Evolutionary conservation across 345 rosid genomes (phyloP).

Genomic region (Chamaenerion angustifolium): DNA sequence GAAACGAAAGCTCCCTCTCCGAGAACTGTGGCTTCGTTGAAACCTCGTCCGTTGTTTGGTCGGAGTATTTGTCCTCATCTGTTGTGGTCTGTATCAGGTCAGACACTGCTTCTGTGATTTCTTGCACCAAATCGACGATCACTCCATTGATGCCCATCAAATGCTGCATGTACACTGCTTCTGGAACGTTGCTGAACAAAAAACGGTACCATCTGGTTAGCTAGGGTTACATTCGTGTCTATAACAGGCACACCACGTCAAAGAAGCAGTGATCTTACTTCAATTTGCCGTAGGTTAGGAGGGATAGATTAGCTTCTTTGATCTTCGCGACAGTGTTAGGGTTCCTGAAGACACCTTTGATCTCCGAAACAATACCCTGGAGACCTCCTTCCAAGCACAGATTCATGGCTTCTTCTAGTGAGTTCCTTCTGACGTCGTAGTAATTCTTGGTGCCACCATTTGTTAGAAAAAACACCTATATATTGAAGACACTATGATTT

Average conservation of each 20-base stretch:
- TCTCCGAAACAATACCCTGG: conserved; percentile 79
- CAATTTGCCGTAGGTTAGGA: conserved; percentile 75
- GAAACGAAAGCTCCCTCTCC: conserved; percentile 61
- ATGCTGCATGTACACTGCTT: conserved; percentile 82
- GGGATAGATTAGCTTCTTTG: conserved; percentile 70
- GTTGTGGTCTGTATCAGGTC: conserved; percentile 39
- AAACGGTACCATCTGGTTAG: no score
- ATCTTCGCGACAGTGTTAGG: conserved; percentile 60
- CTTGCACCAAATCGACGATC: conserved; percentile 70
- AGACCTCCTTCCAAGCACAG: conserved; percentile 64
- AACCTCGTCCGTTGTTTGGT: background rate
- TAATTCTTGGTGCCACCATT: conserved; percentile 44
- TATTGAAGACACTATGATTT: no score
- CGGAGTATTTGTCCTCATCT: no score
- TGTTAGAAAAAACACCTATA: conserved; percentile 74
- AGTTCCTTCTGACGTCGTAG: conserved; percentile 62
- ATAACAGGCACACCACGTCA: no score
- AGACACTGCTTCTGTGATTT: conserved; percentile 50
- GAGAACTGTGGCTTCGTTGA: conserved; percentile 51
- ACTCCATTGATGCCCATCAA: conserved; percentile 90
- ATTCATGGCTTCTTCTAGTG: conserved; percentile 72
- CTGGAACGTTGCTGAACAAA: conserved; percentile 51
- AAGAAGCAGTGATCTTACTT: conserved; percentile 37
- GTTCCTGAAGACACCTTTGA: conserved; percentile 60
- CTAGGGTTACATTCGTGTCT: no score